Evolutionary conservation across 805 yeast species (phyloP).

Genomic region (Kluyveromyces lactis): DNA sequence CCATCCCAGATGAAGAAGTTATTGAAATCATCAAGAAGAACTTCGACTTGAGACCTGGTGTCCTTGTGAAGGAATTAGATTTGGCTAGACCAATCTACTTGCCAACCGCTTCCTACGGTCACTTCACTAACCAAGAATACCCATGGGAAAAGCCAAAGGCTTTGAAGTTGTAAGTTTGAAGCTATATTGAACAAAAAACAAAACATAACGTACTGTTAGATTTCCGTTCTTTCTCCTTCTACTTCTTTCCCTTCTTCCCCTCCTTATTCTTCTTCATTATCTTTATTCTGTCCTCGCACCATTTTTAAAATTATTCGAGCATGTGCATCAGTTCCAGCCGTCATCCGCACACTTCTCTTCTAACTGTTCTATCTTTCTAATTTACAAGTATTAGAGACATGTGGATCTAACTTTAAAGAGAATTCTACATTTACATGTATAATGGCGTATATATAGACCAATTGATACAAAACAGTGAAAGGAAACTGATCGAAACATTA

Average conservation of each 20-base stretch:
- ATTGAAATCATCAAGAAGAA: constrained; percentile 86
- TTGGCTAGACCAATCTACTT: constrained; percentile 98
- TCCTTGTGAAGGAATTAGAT: constrained; percentile 90
- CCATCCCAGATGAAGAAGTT: constrained; percentile 79
- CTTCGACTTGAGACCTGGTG: constrained; percentile 99
- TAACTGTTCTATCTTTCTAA: too few species aligned
- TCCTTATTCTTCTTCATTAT: too few species aligned
- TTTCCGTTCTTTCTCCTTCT: constrained; percentile 1
- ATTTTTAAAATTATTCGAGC: too few species aligned
- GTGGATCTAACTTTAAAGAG: too few species aligned
- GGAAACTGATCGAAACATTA: not conserved
- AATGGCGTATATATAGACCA: not conserved
- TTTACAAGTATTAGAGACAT: too few species aligned
- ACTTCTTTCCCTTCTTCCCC: constrained; percentile 4
- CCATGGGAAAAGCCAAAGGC: constrained; percentile 97
- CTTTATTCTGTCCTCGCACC: too few species aligned
- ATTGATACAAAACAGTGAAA: not conserved
- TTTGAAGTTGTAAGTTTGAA: constrained; percentile 45
- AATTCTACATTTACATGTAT: not conserved
- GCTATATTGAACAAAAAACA: too few species aligned
- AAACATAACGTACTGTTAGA: constrained; percentile 3
- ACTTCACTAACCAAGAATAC: constrained; percentile 97
- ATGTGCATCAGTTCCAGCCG: too few species aligned
- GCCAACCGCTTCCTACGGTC: constrained; percentile 99
- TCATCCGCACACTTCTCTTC: too few species aligned